Conservation (phyloP, 495 filamentous ascomycete genomes). For the Bombardia bombarda region DNA sequence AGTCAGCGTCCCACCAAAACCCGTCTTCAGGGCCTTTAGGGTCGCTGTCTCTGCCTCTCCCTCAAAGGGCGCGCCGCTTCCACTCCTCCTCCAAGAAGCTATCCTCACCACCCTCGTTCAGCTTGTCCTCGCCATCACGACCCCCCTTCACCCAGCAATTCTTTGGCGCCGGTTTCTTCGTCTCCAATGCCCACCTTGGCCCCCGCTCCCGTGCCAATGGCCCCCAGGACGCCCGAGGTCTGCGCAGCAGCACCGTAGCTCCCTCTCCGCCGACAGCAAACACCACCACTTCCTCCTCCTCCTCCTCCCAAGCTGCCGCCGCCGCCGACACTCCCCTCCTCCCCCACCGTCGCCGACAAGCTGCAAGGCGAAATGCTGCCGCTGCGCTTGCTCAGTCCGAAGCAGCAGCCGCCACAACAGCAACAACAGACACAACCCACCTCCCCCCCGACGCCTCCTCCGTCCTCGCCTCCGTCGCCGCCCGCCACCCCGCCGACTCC, state of each 20-base stretch:
- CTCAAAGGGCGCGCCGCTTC: no score
- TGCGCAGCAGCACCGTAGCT: not conserved
- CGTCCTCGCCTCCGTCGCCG: conserved; percentile 63
- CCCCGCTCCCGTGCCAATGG: conserved; percentile 24
- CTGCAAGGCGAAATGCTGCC: conserved; percentile 20
- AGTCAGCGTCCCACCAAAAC: conserved; percentile 1
- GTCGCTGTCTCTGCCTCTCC: no score
- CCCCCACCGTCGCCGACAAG: conserved; percentile 36
- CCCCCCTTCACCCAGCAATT: conserved; percentile 12
- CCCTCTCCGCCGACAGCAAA: not conserved
- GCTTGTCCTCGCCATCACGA: conserved; percentile 4
- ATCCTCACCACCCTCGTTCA: no score
- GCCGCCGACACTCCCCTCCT: conserved; percentile 13
- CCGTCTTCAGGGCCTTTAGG: no score
- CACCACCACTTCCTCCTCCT: not conserved
- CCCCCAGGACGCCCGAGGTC: not conserved
- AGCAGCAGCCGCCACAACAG: not conserved
- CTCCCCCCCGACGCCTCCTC: conserved; percentile 80
- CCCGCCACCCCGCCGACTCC: conserved; percentile 57
- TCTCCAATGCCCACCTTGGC: conserved; percentile 29
- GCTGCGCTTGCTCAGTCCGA: no score
- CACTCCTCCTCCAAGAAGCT: no score
- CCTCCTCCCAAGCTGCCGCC: no score
- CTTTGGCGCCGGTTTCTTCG: conserved; percentile 32
- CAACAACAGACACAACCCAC: conserved; percentile 6